Evolutionary conservation across 2,329 filamentous ascomycete genomes (phyloP).

Genomic region (Aspergillus felis): DNA sequence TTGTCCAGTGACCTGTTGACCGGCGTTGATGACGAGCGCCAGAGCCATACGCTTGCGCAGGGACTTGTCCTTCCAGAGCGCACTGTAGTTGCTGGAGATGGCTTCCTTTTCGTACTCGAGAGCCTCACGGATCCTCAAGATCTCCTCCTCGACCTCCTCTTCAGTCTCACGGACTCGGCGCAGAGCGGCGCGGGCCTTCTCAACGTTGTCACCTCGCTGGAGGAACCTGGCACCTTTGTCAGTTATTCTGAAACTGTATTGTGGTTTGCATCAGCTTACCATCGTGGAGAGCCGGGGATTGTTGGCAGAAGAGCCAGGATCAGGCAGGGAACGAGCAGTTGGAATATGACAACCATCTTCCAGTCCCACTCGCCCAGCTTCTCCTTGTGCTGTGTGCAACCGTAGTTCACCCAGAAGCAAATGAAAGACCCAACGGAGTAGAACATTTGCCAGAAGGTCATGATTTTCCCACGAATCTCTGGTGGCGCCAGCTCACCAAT

Average conservation of each 20-base stretch:
- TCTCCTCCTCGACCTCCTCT: constrained; percentile 63
- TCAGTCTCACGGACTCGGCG: constrained; percentile 60
- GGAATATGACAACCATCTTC: constrained; percentile 70
- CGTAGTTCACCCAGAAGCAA: constrained; percentile 64
- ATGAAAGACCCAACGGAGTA: constrained; percentile 64
- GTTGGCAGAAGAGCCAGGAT: constrained; percentile 62
- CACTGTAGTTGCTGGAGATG: constrained; percentile 59
- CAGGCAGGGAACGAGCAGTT: constrained; percentile 62
- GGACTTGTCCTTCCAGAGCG: constrained; percentile 67
- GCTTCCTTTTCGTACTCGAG: constrained; percentile 69
- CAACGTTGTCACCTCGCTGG: constrained; percentile 56
- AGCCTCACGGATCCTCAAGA: constrained; percentile 62
- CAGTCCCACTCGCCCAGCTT: constrained; percentile 68
- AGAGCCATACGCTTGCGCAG: constrained; percentile 63
- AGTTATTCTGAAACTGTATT: not conserved
- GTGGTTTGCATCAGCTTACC: constrained; percentile 41
- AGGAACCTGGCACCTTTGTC: constrained; percentile 37
- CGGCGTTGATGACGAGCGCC: constrained; percentile 64
- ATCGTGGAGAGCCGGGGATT: constrained; percentile 65
- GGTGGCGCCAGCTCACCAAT: constrained; percentile 65
- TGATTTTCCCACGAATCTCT: constrained; percentile 62
- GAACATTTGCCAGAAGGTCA: constrained; percentile 68
- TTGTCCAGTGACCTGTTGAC: constrained; percentile 69
- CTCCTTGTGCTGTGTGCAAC: constrained; percentile 52
- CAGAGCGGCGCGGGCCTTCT: constrained; percentile 57